Percentiles rank a stretch among this genome's conserved stretches.
Conservation (phyloP, 164 flowering plant genomes). For the Annona cherimola region DNA sequence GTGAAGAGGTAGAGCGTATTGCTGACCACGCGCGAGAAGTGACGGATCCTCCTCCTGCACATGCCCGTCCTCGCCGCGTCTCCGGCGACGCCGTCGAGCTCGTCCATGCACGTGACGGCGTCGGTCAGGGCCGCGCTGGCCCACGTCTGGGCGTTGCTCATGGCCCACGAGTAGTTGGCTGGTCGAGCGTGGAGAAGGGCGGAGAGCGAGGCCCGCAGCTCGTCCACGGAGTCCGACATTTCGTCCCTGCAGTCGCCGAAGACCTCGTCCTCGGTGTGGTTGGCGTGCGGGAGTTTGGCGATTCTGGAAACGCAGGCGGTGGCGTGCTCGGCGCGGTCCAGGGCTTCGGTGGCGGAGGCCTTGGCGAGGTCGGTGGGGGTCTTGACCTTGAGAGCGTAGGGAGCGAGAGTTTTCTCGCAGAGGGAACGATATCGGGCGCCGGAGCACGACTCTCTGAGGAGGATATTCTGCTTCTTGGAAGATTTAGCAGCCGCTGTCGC, state of each 20-base stretch:
- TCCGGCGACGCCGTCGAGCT: slow-evolving; percentile 42
- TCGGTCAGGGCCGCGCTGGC: slow-evolving; percentile 71
- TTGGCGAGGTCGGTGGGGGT: slow-evolving; percentile 54
- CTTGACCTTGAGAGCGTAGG: slow-evolving; percentile 39
- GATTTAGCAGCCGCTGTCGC: background rate
- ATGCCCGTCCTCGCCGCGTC: slow-evolving; percentile 37
- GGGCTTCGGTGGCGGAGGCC: slow-evolving; percentile 55
- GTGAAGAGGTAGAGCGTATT: slow-evolving; percentile 69
- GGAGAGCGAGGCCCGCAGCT: slow-evolving; percentile 38
- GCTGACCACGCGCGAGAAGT: slow-evolving; percentile 59
- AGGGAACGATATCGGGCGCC: slow-evolving; percentile 65
- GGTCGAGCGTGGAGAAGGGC: slow-evolving; percentile 41
- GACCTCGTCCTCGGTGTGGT: slow-evolving; percentile 33
- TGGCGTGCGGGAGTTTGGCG: background rate
- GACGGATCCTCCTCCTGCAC: slow-evolving; percentile 29
- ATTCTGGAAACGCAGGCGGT: slow-evolving; percentile 27
- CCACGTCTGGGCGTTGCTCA: slow-evolving; percentile 76
- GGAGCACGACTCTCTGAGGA: slow-evolving; percentile 45
- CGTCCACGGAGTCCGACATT: slow-evolving; percentile 52
- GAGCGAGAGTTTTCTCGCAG: slow-evolving; percentile 57
- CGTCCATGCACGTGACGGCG: slow-evolving; percentile 75
- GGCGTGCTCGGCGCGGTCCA: slow-evolving; percentile 31
- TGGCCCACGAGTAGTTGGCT: slow-evolving; percentile 39
- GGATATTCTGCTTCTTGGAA: slow-evolving; percentile 18
- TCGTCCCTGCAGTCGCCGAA: slow-evolving; percentile 57